Conservation (phyloP, 2,329 filamentous ascomycete genomes). For the Xylariales sp. region DNA sequence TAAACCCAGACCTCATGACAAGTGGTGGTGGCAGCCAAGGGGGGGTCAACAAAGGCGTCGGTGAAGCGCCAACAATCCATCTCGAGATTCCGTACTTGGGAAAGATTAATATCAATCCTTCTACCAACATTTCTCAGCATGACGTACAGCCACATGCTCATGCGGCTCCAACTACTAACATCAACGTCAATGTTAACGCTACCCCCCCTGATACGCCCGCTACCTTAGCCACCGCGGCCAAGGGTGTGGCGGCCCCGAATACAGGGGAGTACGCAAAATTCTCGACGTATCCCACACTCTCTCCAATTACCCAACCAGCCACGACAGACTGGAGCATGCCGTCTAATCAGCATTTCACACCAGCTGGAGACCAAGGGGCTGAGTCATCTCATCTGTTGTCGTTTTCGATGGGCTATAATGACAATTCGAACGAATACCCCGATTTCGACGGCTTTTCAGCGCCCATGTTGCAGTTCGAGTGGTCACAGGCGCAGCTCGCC, state of each 20-base stretch:
- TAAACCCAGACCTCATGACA: constrained; percentile 36
- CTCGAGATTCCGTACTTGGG: constrained; percentile 61
- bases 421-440: constrained; percentile 21
- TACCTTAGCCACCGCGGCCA: background rate
- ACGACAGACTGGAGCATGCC: constrained; percentile 26
- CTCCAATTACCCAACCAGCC: constrained; percentile 10
- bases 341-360: constrained; percentile 1
- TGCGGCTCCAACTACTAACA: constrained; percentile 16
- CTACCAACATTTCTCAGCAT: constrained; percentile 14
- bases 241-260: background rate
- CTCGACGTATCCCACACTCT: background rate
- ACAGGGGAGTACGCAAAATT: constrained; percentile 14
- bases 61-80: constrained; percentile 47
- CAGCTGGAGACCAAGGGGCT: constrained; percentile 17
- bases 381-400: constrained; percentile 29
- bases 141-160: constrained; percentile 33
- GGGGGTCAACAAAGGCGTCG: constrained; percentile 21
- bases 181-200: background rate
- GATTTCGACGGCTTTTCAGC: constrained; percentile 22
- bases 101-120: constrained; percentile 57
- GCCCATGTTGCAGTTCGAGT: constrained; percentile 44
- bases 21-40: constrained; percentile 26
- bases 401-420: constrained; percentile 33
- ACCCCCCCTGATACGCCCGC: background rate
- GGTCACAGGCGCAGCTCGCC: constrained; percentile 38